Evolutionary conservation across 306 rosid genomes (phyloP).

Genomic region (Leucaena leucocephala): DNA sequence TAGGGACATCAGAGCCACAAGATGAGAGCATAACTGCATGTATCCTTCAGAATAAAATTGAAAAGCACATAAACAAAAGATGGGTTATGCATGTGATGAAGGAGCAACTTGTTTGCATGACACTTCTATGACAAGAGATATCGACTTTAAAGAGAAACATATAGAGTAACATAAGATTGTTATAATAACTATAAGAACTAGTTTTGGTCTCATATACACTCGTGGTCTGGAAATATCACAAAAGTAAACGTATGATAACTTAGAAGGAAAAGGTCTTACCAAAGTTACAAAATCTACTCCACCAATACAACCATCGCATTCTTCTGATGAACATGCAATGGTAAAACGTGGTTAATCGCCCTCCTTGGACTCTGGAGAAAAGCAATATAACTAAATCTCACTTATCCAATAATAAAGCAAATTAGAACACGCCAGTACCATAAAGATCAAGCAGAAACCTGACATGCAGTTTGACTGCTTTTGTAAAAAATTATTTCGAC

Average conservation of each 20-base stretch:
- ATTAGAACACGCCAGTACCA: conserved; percentile 18
- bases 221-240: conserved; percentile 26
- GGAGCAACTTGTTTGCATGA: conserved; percentile 11
- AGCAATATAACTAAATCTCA: conserved; percentile 26
- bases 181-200: conserved; percentile 10
- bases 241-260: conserved; percentile 26
- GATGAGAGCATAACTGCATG: conserved; percentile 10
- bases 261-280: conserved; percentile 53
- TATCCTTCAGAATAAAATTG: conserved; percentile 25
- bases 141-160: neutral
- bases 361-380: conserved; percentile 47
- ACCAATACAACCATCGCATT: conserved; percentile 59
- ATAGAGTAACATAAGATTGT: conserved; percentile 6
- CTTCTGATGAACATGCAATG: conserved; percentile 38
- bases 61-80: neutral
- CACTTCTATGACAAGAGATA: conserved; percentile 8
- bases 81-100: neutral
- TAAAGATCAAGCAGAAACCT: conserved; percentile 52
- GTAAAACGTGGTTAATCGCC: conserved; percentile 29
- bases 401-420: conserved; percentile 20
- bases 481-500: conserved; percentile 43
- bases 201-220: conserved; percentile 13
- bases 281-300: conserved; percentile 84
- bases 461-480: conserved; percentile 35
- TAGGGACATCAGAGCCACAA: conserved; percentile 16